Evolutionary conservation across 768 basidiomycete species (phyloP).

Genomic region (Lentinula edodes): DNA sequence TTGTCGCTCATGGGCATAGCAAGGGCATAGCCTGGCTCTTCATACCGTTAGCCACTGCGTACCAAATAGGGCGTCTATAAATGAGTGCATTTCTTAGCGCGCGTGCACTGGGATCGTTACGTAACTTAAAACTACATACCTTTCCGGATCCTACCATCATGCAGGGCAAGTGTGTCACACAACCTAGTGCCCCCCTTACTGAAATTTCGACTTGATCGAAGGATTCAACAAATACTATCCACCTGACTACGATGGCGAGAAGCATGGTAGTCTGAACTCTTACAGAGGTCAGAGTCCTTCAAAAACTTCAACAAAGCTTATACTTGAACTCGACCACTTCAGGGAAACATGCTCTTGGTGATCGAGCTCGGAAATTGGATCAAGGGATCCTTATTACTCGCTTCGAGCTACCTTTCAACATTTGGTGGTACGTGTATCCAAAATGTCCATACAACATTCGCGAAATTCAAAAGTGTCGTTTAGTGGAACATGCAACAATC

Average conservation of each 20-base stretch:
- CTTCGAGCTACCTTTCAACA: slow-evolving; percentile 95
- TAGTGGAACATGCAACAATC: slow-evolving; percentile 91
- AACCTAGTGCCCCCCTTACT: background rate
- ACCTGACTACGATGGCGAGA: slow-evolving; percentile 66
- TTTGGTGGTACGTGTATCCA: slow-evolving; percentile 75
- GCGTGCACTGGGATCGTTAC: too few relatives aligned
- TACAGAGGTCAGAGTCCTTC: slow-evolving; percentile 40
- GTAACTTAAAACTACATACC: background rate
- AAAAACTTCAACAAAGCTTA: background rate
- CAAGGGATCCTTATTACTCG: slow-evolving; percentile 94
- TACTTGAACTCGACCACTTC: slow-evolving; percentile 8
- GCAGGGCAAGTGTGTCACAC: slow-evolving; percentile 6
- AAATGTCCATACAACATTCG: background rate
- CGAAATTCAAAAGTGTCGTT: background rate
- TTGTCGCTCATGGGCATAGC: too few relatives aligned
- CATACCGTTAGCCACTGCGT: too few relatives aligned
- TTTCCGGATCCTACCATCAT: background rate
- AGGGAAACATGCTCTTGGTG: slow-evolving; percentile 94
- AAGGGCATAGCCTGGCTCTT: too few relatives aligned
- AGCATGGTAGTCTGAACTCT: slow-evolving; percentile 53
- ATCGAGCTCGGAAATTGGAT: slow-evolving; percentile 91
- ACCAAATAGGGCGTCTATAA: too few relatives aligned
- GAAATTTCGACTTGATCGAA: slow-evolving; percentile 11
- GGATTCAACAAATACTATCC: slow-evolving; percentile 82
- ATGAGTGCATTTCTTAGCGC: background rate